phyloP scores from a whole-genome alignment of 2,329 filamentous ascomycete species.

The Paraphaeosphaeria sporulosa region DNA sequence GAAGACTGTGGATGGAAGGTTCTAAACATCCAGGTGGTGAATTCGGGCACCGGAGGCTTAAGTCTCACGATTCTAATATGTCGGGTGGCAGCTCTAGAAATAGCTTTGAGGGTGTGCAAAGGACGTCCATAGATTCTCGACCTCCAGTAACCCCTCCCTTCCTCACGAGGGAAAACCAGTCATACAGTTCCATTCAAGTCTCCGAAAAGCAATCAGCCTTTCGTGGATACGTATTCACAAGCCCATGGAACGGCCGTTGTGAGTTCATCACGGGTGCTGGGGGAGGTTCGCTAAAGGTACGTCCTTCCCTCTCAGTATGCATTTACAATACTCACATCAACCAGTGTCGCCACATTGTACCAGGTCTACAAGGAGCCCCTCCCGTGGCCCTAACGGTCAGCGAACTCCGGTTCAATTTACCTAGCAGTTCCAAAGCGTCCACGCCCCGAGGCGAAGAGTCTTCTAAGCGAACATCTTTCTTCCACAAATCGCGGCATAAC shows the following conservation, averaged over 20 bases:
- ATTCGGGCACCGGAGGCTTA: conserved; percentile 50
- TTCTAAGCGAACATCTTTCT: conserved; percentile 46
- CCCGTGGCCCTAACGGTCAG: conserved; percentile 66
- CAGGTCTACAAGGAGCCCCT: conserved; percentile 50
- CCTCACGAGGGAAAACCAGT: conserved; percentile 34
- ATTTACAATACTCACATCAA: conserved; percentile 16
- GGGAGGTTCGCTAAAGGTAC: conserved; percentile 71
- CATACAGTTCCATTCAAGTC: conserved; percentile 45
- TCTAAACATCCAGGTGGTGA: conserved; percentile 47
- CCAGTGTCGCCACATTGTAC: conserved; percentile 73
- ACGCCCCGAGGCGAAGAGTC: conserved; percentile 42
- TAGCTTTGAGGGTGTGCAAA: conserved; percentile 24
- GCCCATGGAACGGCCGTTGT: conserved; percentile 87
- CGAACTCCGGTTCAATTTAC: conserved; percentile 90
- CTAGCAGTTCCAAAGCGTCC: conserved; percentile 57
- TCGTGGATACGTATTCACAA: conserved; percentile 75
- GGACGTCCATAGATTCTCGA: conserved; percentile 26
- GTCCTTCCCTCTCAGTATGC: neutral
- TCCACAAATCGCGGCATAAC: conserved; percentile 38
- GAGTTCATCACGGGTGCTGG: conserved; percentile 81
- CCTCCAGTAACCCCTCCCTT: conserved; percentile 25
- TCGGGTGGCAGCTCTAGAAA: conserved; percentile 33
- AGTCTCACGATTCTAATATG: conserved; percentile 38
- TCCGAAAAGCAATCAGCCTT: conserved; percentile 61
- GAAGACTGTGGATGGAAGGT: conserved; percentile 59